These are phyloP conservation scores for Leccinum olivaceopallidum DNA, from an alignment of 768 basidiomycete genomes.

Conservation along the genomic window DNA sequence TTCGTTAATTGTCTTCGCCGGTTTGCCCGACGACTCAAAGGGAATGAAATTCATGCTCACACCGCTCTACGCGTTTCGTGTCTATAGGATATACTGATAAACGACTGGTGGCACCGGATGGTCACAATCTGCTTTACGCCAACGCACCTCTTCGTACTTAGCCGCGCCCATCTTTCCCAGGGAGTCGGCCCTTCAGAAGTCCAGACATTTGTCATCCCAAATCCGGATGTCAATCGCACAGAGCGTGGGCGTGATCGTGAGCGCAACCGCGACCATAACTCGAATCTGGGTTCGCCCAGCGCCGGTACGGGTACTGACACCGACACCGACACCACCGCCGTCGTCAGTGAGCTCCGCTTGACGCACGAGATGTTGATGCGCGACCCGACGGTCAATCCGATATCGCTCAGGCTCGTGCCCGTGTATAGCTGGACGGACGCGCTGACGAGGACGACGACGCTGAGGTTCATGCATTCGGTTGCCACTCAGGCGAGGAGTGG, in stretches of 20 bases:
- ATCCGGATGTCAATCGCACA: too few species aligned
- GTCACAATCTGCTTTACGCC: conserved; percentile 13
- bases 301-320: neutral
- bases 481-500: too few species aligned
- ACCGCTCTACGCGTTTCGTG: too few species aligned
- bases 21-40: too few species aligned
- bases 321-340: neutral
- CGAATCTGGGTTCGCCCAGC: neutral
- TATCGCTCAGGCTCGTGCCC: conserved; percentile 10
- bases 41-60: too few species aligned
- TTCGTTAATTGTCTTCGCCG: too few species aligned
- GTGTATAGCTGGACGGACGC: conserved; percentile 15
- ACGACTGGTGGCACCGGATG: conserved; percentile 14
- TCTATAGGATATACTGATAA: conserved; percentile 17
- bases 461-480: conserved; percentile 20
- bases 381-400: neutral
- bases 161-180: conserved; percentile 6
- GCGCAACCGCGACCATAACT: too few species aligned
- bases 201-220: conserved; percentile 20
- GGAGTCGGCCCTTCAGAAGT: conserved; percentile 12
- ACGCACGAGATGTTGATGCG: conserved; percentile 16
- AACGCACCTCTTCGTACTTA: conserved; percentile 18
- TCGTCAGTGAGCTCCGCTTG: conserved; percentile 18
- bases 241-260: too few species aligned
- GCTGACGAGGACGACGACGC: conserved; percentile 9